Base-by-base conservation (phyloP, 1,139 yeast species). In the Magnusiomyces ingens region DNA sequence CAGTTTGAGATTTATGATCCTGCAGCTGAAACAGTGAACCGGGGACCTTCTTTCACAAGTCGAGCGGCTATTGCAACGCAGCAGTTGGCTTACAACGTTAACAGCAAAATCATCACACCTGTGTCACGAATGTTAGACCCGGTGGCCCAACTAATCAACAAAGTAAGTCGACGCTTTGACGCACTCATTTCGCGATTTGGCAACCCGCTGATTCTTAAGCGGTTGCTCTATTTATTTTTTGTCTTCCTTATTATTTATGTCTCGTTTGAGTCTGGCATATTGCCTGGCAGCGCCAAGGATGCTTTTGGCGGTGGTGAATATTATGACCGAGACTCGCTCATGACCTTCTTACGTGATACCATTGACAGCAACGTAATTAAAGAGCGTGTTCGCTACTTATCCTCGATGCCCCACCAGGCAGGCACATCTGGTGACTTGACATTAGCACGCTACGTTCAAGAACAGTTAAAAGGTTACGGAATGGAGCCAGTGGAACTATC, bases 401-500 rank as follows among this genome's bases (percentile, higher is more conserved):
- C 93, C 15, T 80, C 89, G 1, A 80, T 90, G 81, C 90, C 96
- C 1, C 98, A 90, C 66, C 70, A 83, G 58, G 82, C 96, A 0
- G 98, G 98, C 1, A 84, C 97, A 1, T 79, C 80, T 18, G 98
- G 96, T 17, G 97, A 90, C 65, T 68, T 81, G 56, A 76, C 89
- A 0, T 70, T 89, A 40, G 84, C 89, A 0, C 75, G 77, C 57
- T 89, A 84, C 66, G 74, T 91, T 21, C 75, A 79, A 58, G 74
- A 76, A 13, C 77, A 78, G 55, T 80, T 87, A 70, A 65, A 69
- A 22, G 77, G 79, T 54, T 80, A 80, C 59, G 85, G 87, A 1
- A 63, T 87, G 48, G 70, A 73, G 44, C 53, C 58, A 4, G 74
- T 79, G 8, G 80, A 78, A 41, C 75, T 79, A 51, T 71, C 76